These are phyloP conservation scores for Candida railenensis DNA, from an alignment of 805 yeast species.

Conservation along the genomic window DNA sequence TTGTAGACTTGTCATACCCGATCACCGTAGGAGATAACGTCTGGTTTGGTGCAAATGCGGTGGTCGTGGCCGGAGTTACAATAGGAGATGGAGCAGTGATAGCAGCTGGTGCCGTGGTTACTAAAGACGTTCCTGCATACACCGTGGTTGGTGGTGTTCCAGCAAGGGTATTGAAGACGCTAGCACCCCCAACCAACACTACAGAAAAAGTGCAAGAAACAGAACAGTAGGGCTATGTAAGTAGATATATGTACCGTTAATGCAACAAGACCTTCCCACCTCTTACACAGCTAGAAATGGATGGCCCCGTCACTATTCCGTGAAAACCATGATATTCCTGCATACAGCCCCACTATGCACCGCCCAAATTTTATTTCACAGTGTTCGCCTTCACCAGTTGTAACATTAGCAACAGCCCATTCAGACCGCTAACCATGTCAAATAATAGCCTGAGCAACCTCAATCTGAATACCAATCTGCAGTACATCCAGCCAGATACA, in stretches of 20 bases:
- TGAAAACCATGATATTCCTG: too few relatives aligned
- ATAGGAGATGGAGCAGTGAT: conserved; percentile 61
- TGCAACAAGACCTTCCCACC: too few relatives aligned
- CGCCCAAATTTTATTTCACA: not conserved
- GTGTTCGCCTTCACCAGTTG: too few relatives aligned
- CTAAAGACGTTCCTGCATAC: conserved; percentile 52
- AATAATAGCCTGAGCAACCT: not conserved
- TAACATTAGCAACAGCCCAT: too few relatives aligned
- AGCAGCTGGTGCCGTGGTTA: conserved; percentile 70
- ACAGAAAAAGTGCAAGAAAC: too few relatives aligned
- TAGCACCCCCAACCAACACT: conserved; percentile 6
- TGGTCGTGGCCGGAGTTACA: conserved; percentile 62
- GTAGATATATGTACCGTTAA: too few relatives aligned
- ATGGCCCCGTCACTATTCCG: too few relatives aligned
- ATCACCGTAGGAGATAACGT: conserved; percentile 62
- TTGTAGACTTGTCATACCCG: conserved; percentile 55
- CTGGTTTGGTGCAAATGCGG: conserved; percentile 62
- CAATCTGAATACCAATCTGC: not conserved
- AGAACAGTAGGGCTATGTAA: too few relatives aligned
- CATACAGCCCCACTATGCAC: too few relatives aligned
- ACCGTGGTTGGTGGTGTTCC: conserved; percentile 67
- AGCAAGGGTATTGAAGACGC: conserved; percentile 41
- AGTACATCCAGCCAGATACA: conserved; percentile 5
- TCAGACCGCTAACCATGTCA: too few relatives aligned
- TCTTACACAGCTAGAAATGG: too few relatives aligned